A percentile compares a stretch with the other conserved stretches of the same genome.
These are phyloP conservation scores for Suillus lakei DNA, from an alignment of 768 basidiomycete species.

Conservation along the genomic window DNA sequence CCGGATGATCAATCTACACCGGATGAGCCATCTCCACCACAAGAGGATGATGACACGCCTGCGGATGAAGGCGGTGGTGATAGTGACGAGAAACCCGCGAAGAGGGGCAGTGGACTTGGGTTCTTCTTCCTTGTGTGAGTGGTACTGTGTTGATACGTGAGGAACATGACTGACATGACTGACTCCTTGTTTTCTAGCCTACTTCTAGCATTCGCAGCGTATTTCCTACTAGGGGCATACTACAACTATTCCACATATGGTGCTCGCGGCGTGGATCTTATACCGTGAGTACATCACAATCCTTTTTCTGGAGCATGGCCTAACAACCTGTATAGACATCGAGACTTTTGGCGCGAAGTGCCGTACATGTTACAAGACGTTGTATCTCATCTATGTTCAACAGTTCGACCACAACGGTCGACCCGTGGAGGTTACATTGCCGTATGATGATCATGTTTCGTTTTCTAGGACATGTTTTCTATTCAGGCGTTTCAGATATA, in stretches of 20 bases:
- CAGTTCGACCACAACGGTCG: constrained; percentile 67
- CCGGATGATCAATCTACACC: constrained; percentile 23
- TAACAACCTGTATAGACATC: constrained; percentile 56
- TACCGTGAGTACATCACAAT: constrained; percentile 67
- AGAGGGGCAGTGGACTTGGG: constrained; percentile 74
- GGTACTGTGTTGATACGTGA: not conserved
- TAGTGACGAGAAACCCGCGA: constrained; percentile 36
- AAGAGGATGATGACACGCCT: constrained; percentile 30
- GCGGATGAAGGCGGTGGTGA: constrained; percentile 18
- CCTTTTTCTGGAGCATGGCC: constrained; percentile 8
- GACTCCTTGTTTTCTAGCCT: constrained; percentile 43
- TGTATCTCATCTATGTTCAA: constrained; percentile 74
- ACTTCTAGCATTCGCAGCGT: constrained; percentile 66
- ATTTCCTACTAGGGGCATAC: constrained; percentile 82
- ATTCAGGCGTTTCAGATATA: not conserved
- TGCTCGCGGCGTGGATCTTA: constrained; percentile 78
- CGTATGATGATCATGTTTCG: constrained; percentile 47
- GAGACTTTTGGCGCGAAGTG: constrained; percentile 90
- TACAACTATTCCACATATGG: constrained; percentile 91
- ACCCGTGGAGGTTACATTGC: constrained; percentile 78
- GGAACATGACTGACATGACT: constrained; percentile 12
- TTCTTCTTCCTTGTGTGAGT: constrained; percentile 88
- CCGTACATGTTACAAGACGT: constrained; percentile 86
- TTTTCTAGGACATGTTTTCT: not conserved
- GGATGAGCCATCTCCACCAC: constrained; percentile 25